Base-by-base conservation (phyloP, 768 basidiomycete genomes). In the Terana coerulea region DNA sequence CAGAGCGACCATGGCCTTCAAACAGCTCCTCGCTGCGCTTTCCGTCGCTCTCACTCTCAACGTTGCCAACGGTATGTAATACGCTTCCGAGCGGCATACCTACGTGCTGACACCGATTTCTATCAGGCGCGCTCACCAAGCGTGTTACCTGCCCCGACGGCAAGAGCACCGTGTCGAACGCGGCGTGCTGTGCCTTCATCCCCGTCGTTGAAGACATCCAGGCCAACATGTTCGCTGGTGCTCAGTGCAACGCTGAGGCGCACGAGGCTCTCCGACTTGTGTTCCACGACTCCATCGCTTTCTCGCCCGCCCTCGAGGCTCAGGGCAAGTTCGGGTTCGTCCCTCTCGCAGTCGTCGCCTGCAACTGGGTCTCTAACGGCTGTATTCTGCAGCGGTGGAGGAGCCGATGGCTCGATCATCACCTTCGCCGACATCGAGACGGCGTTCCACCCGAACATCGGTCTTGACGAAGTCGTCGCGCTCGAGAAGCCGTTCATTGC, bases 341-440 rank as follows among this genome's bases (percentile, higher is more conserved):
- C 58, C 55, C 35, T 42, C 6, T 17, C 28, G 10, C 3, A 17
- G 34, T 28, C 33, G 11, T 40, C 37, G 11, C 4, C 34, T 59
- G 61, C 42, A 72, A 71, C 58, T 74, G 73, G 52, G 61, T n/a
- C n/a, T 40, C 39, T 21, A 10, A 3, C 3, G 5, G 21, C 17
- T 5, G 39, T 21, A 21, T 22, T 3, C 11, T 26, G 40, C 50
- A 60, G 56, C 22, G 65, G 67, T 30, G 64, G 63, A 21, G 68
- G 68, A 3, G 65, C 64, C 36, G 78, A 80, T 51, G 80, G 77
- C 22, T 79, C 77, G 6, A 72, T 79, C 55, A 68, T 77, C 52
- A 64, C 65, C 2, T 79, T 80, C 64, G 58, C 60, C 28, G 65
- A 69, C 8, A 70, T 70, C 30, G 79, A 79, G 58, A 64, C 69